Percentiles rank a stretch among this genome's conserved stretches.
These are phyloP conservation scores for Zoysia matrella DNA, from an alignment of 202 grass and related monocot species.

Conservation along the genomic window DNA sequence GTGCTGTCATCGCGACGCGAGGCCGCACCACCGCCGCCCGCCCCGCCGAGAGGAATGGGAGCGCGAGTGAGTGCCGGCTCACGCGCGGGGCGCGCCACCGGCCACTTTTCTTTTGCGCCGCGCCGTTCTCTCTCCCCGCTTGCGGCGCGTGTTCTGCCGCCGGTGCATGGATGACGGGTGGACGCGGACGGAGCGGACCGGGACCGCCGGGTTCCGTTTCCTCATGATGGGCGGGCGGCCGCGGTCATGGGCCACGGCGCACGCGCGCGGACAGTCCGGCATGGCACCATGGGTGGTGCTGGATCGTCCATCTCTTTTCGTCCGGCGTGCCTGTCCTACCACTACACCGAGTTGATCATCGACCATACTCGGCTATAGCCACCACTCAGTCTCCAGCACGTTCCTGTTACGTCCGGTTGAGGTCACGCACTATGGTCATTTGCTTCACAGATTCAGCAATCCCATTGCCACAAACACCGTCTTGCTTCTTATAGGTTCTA, in stretches of 20 bases:
- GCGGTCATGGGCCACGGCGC: not conserved
- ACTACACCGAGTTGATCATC: not conserved
- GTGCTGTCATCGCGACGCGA: too few species aligned
- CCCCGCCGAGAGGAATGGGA: too few species aligned
- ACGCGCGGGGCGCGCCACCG: too few species aligned
- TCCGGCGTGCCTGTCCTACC: not conserved
- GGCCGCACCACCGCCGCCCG: too few species aligned
- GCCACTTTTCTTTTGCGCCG: not conserved
- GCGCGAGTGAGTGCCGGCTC: too few species aligned
- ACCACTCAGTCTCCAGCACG: not conserved
- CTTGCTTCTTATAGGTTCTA: too few species aligned
- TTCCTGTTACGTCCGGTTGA: too few species aligned
- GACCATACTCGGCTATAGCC: too few species aligned
- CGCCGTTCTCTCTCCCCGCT: not conserved
- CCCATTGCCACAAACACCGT: too few species aligned
- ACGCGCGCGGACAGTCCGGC: not conserved
- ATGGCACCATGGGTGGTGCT: conserved; percentile 21
- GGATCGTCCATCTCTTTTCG: not conserved
- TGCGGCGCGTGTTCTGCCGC: not conserved
- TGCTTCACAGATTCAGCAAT: too few species aligned
- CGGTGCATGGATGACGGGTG: not conserved
- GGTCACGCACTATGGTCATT: too few species aligned
- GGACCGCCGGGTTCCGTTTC: not conserved
- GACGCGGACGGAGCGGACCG: not conserved
- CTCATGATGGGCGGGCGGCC: not conserved